Percentiles rank a stretch among this genome's conserved stretches.
These are phyloP conservation scores for Talaromyces sp. DNA, from an alignment of 2,329 filamentous ascomycete species.

Conservation along the genomic window DNA sequence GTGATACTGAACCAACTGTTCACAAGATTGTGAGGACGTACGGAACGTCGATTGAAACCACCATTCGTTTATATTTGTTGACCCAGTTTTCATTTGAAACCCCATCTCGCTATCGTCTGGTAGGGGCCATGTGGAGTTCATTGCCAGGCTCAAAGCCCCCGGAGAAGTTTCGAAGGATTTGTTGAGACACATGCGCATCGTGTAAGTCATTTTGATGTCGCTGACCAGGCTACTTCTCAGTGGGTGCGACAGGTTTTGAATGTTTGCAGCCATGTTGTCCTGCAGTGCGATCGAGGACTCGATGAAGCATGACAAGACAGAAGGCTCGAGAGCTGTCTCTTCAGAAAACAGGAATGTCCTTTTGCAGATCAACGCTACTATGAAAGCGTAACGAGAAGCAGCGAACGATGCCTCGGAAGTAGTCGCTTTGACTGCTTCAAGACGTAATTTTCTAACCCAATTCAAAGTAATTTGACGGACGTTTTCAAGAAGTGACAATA, in stretches of 20 bases:
- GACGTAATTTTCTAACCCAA: neutral
- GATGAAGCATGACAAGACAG: neutral
- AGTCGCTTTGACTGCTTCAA: neutral
- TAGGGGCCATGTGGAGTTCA: neutral
- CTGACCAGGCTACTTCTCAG: neutral
- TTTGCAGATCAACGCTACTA: conserved; percentile 46
- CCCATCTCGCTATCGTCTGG: neutral
- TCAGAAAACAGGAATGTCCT: neutral
- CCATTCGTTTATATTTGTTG: neutral
- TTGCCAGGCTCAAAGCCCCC: neutral
- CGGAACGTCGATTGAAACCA: neutral
- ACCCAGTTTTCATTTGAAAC: neutral
- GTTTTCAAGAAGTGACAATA: neutral
- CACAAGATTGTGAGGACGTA: conserved; percentile 21
- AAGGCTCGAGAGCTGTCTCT: neutral
- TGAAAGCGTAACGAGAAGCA: conserved; percentile 44
- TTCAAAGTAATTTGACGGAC: neutral
- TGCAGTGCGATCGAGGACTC: neutral
- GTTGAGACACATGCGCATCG: neutral
- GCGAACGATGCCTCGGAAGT: conserved; percentile 24
- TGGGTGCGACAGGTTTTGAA: neutral
- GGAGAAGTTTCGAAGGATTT: neutral
- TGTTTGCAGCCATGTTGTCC: neutral
- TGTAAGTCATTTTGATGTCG: neutral
- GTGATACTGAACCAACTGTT: conserved; percentile 38